Evolutionary conservation across 2,329 filamentous ascomycete genomes (phyloP).

Genomic region (Thielaviopsis punctulata): DNA sequence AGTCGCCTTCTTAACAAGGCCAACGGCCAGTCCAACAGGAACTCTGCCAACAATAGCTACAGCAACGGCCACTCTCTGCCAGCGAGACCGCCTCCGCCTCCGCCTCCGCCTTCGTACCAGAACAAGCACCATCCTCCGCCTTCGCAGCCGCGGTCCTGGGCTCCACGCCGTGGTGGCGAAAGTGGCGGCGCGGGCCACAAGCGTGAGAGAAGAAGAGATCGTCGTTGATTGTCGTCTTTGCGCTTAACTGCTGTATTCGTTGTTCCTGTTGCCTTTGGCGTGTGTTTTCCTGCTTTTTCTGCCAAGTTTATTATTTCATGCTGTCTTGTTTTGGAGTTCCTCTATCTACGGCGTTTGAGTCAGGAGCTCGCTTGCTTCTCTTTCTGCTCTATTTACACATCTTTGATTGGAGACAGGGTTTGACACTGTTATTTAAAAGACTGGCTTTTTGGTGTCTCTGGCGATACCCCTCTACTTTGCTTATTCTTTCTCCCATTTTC

Average conservation of each 20-base stretch:
- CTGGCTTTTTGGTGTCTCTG: too few relatives aligned
- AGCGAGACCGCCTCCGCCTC: constrained; percentile 2
- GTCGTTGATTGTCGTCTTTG: too few relatives aligned
- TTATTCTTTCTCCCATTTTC: background rate
- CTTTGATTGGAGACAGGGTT: too few relatives aligned
- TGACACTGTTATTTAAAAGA: too few relatives aligned
- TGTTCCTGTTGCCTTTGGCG: background rate
- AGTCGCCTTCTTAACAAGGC: background rate
- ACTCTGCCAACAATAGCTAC: background rate
- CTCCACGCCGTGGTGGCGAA: background rate
- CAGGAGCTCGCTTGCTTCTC: too few relatives aligned
- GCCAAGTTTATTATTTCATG: background rate
- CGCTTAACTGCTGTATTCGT: background rate
- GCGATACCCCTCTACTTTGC: background rate
- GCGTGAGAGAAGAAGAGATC: constrained; percentile 10
- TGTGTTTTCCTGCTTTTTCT: background rate
- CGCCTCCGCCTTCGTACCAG: background rate
- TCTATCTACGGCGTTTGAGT: background rate
- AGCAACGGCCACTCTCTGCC: constrained; percentile 2
- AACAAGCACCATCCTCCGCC: constrained; percentile 6
- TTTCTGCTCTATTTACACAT: too few relatives aligned
- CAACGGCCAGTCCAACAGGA: background rate
- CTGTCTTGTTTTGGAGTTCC: too few relatives aligned
- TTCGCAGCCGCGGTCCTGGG: background rate
- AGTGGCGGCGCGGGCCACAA: background rate